phyloP scores from a whole-genome alignment of 495 filamentous ascomycete species.

The Trichoderma reesei region DNA sequence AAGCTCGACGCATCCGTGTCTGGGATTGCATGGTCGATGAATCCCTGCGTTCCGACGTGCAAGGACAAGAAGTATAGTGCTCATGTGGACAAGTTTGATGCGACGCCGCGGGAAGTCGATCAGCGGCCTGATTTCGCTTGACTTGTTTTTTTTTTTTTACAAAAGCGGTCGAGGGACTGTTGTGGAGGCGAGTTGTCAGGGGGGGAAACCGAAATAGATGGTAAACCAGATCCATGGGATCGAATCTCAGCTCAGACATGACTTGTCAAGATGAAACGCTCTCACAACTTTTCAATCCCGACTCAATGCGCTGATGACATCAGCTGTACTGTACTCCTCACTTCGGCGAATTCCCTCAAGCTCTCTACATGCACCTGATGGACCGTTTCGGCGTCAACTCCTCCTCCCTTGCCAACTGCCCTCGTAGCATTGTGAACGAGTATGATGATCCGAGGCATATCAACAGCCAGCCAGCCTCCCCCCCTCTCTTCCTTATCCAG shows the following conservation, averaged over 20 bases:
- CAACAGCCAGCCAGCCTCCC: background rate
- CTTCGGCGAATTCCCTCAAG: background rate
- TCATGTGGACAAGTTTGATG: background rate
- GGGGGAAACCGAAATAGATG: too few species aligned
- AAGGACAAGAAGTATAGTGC: background rate
- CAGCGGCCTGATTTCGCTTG: background rate
- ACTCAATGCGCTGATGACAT: background rate
- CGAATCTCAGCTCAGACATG: too few species aligned
- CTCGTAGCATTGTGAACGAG: background rate
- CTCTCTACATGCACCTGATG: background rate
- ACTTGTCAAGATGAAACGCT: too few species aligned
- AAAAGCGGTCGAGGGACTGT: too few species aligned
- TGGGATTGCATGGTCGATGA: background rate
- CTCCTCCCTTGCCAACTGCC: background rate
- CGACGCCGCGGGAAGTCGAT: background rate
- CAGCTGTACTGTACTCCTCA: background rate
- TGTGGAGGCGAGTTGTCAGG: too few species aligned
- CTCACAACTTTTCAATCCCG: background rate
- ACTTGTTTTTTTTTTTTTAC: background rate
- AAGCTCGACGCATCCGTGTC: background rate
- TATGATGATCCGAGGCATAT: background rate
- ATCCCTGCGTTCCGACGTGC: background rate
- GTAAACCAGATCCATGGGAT: too few species aligned
- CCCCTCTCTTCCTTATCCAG: background rate
- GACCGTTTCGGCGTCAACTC: background rate